Base-by-base conservation (phyloP, 768 basidiomycete species). In the Pulveroboletus sp. region DNA sequence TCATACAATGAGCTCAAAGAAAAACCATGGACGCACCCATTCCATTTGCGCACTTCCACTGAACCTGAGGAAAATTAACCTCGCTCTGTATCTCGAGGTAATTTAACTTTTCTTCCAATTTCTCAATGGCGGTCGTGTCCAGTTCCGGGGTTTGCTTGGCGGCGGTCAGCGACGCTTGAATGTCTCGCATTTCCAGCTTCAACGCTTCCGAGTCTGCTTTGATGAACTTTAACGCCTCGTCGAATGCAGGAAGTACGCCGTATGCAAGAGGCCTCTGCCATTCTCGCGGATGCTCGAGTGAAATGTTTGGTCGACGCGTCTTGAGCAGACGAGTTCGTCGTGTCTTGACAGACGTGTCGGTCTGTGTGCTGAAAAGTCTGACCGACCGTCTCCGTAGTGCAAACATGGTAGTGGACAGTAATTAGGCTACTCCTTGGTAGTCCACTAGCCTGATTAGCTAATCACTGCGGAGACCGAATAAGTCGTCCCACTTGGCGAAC, bases 1-100 rank as follows among this genome's bases (percentile, higher is more conserved):
- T 25, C 37, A 34, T 27, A 10, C 13, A 17, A 9, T 47, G 50
- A 29, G 40, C 20, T 3, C 29, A 21, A 47, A 31, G 21, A 33
- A 34, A 16, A 17, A 5, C 36, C 46, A 23, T 38, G 45, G n/a
- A 75, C 85, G 23, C 57, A 90, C 86, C 85, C 76, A 85, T 77
- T n/a, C 85, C 87, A 59, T 89, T 87, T 31, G 75, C 72, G 52
- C 89, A 87, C 54, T 74, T 79, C 86, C 90, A 90, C 60, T 93
- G 71, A 29, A 85, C 80, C 45, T 84, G 75, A 0, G 94, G 94
- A n/a, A 92, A 69, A 66, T 97, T 94, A 25, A 90, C 71, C 64
- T 85, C 77, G 49, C 86, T 85, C 69, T 92, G 89, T 10, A 94
- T 75, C 54, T 90, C 82, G 38, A 95, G 61, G 48, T 87, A 77